Conservation (phyloP, 805 yeast genomes). For the Nakazawaea pomicola region DNA sequence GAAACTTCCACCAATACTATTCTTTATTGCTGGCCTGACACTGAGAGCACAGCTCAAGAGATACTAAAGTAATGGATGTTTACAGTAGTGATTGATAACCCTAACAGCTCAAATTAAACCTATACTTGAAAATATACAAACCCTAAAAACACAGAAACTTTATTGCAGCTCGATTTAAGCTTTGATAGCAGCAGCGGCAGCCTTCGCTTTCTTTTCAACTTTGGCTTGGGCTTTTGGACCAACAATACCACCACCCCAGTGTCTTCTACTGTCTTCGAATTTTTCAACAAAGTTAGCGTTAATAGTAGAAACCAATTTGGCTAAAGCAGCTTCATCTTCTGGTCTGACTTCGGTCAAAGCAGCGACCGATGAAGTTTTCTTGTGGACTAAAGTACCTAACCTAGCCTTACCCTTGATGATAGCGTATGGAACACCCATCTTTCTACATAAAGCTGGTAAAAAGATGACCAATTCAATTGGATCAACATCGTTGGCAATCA, state of each 20-base stretch:
- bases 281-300: constrained; percentile 90
- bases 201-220: constrained; percentile 70
- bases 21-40: too few relatives aligned
- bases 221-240: constrained; percentile 91
- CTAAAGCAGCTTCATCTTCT: constrained; percentile 93
- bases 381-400: constrained; percentile 95
- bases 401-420: constrained; percentile 98
- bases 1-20: too few relatives aligned
- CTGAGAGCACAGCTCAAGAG: too few relatives aligned
- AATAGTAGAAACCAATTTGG: constrained; percentile 88
- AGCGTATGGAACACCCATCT: constrained; percentile 99
- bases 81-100: too few relatives aligned
- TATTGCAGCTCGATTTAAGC: too few relatives aligned
- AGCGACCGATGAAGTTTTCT: constrained; percentile 96
- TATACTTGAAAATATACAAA: neutral
- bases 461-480: constrained; percentile 96
- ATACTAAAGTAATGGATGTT: too few relatives aligned
- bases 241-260: constrained; percentile 99
- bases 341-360: constrained; percentile 93
- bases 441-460: constrained; percentile 98
- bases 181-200: constrained; percentile 28
- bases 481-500: constrained; percentile 98
- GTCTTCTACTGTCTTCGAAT: constrained; percentile 94
- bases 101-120: neutral
- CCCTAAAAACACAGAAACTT: too few relatives aligned